Base-by-base conservation (phyloP, 1,139 yeast genomes). In the Yamadazyma blattariae region DNA sequence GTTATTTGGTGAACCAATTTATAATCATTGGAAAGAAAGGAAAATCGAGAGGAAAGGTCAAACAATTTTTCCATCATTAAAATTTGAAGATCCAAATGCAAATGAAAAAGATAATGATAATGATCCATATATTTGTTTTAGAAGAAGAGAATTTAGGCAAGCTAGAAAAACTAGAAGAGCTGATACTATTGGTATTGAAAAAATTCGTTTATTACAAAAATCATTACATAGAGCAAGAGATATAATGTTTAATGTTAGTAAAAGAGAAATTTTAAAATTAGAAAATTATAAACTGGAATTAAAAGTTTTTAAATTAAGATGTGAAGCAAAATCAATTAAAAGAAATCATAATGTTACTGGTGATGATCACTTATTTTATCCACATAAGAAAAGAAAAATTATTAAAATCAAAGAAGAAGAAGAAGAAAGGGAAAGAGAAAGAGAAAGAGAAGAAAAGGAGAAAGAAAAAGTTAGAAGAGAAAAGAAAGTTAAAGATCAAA, bases 131-230 rank as follows among this genome's bases (percentile, higher is more conserved):
- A 83, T 89, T 30, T 88, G 97, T 64, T 92, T 94, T 67, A 78
- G 99, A 54, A 80, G 97, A 51, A 84, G 99, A 59, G 98, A 90
- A 54, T 83, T 89, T 47, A 79, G 98, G 46, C 97, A 87, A 56
- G 95, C 95, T 27, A 82, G 99, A 58, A 92, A 92, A 58, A 94
- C 99, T 0, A 79, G 99, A 57, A 77, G 97, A 46, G 88, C 97
- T 0, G 99, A 94, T 61, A 78, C 86, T 25, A 83, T 88, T 46
- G 89, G 95, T 46, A 85, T 92, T 7, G 97, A 90, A 57, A 78
- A 92, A 47, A 69, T 92, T 34, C 75, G 95, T 27, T 62, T 77
- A 41, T 64, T 94, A 31, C 87, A 84, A 46, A 74, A 74, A 44
- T 96, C 94, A 42, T 70, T 92, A 64, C 83, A 79, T 47, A 73